Percentiles rank a stretch among this genome's conserved stretches.
These are phyloP conservation scores for Clavariopsis aquatica DNA, from an alignment of 495 filamentous ascomycete species.

Conservation along the genomic window DNA sequence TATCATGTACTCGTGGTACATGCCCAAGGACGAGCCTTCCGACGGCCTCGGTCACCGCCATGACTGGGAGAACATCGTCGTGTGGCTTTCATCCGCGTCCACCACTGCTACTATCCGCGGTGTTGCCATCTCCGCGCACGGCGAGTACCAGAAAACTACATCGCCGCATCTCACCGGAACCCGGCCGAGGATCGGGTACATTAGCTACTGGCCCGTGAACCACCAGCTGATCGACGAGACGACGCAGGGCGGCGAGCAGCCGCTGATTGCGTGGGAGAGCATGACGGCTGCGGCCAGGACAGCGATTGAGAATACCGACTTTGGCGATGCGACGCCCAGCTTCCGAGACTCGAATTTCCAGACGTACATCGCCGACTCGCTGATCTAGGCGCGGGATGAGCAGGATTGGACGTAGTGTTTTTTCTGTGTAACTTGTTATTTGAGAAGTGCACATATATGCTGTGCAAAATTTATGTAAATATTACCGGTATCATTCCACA, in stretches of 20 bases:
- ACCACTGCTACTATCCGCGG: conserved; percentile 45
- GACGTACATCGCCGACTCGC: conserved; percentile 46
- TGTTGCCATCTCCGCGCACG: conserved; percentile 55
- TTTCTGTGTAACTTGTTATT: no score
- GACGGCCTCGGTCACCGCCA: conserved; percentile 53
- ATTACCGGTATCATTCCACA: no score
- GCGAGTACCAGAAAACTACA: conserved; percentile 50
- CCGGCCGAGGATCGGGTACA: conserved; percentile 52
- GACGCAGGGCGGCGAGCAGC: conserved; percentile 53
- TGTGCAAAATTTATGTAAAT: no score
- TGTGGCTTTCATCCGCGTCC: conserved; percentile 49
- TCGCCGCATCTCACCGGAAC: conserved; percentile 38
- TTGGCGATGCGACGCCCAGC: conserved; percentile 50
- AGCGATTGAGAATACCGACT: conserved; percentile 50
- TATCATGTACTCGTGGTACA: conserved; percentile 59
- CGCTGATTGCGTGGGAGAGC: conserved; percentile 58
- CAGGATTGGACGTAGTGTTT: no score
- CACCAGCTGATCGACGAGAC: conserved; percentile 51
- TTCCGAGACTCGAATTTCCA: conserved; percentile 50
- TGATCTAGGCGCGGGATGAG: conserved; percentile 22
- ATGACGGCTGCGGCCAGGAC: conserved; percentile 46
- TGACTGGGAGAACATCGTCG: conserved; percentile 56
- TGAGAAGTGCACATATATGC: no score
- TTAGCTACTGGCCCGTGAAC: conserved; percentile 53
- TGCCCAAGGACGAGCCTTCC: conserved; percentile 52